These are phyloP conservation scores for Euphrasia confusa DNA, from an alignment of 257 asterid species.

Conservation along the genomic window DNA sequence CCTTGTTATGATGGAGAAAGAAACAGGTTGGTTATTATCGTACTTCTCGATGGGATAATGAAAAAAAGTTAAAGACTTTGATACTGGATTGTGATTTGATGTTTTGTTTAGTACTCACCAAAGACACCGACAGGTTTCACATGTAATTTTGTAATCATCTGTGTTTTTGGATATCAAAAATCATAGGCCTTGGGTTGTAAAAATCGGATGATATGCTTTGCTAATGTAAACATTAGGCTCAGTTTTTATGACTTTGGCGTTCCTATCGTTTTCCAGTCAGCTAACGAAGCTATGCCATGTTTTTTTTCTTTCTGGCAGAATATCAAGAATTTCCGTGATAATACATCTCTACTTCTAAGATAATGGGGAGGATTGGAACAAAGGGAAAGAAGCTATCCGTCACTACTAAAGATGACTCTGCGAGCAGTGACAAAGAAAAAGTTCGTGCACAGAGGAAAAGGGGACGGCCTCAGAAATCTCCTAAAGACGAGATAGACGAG, in stretches of 20 bases:
- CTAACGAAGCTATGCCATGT: constrained; percentile 4
- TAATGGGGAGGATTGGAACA: constrained; percentile 34
- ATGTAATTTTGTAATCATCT: background rate
- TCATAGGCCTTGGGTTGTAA: background rate
- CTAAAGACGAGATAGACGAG: constrained; percentile 38
- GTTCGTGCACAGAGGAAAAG: constrained; percentile 37
- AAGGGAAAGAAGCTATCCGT: constrained; percentile 36
- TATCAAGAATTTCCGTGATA: background rate
- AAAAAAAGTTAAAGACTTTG: too few relatives aligned
- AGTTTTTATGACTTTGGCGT: background rate
- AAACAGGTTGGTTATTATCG: too few relatives aligned
- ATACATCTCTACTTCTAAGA: background rate
- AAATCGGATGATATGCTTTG: background rate
- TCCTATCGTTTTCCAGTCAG: background rate
- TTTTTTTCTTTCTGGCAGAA: background rate
- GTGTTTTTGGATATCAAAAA: background rate
- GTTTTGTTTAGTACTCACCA: too few relatives aligned
- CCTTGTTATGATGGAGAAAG: too few relatives aligned
- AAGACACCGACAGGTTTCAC: too few relatives aligned
- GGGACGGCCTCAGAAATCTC: constrained; percentile 51
- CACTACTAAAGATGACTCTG: constrained; percentile 38
- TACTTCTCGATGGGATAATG: too few relatives aligned
- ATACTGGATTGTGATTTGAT: too few relatives aligned
- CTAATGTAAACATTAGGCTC: background rate
- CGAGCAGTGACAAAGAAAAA: constrained; percentile 47